Percentiles rank a stretch among this genome's conserved stretches.
Conservation (phyloP, 2,329 filamentous ascomycete genomes). For the Myriosclerotinia duriaeana region DNA sequence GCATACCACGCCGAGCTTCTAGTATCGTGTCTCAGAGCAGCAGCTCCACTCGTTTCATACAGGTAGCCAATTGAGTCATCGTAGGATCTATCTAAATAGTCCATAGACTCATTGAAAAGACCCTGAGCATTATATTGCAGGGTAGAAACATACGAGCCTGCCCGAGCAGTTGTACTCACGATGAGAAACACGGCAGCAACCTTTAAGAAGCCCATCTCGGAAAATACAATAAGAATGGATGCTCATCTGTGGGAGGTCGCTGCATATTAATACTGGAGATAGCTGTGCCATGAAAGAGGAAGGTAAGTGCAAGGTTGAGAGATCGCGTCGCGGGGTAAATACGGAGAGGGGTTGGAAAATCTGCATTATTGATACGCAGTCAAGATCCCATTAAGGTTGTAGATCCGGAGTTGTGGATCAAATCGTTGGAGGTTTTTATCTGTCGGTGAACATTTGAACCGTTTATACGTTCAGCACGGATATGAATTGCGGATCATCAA, state of each 20-base stretch:
- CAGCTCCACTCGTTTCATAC: slow-evolving; percentile 48
- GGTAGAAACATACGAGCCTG: slow-evolving; percentile 27
- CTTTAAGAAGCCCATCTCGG: not conserved
- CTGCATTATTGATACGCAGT: slow-evolving; percentile 1
- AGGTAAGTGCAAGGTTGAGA: not conserved
- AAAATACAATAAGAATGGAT: not conserved
- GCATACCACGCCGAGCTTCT: slow-evolving; percentile 60
- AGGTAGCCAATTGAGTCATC: slow-evolving; percentile 54
- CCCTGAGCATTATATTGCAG: slow-evolving; percentile 40
- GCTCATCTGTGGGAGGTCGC: too few relatives aligned
- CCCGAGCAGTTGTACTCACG: slow-evolving; percentile 1
- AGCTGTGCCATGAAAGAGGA: not conserved
- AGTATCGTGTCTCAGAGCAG: slow-evolving; percentile 49
- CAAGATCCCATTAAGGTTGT: not conserved
- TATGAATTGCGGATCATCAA: not conserved
- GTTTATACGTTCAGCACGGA: not conserved
- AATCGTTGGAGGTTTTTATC: not conserved
- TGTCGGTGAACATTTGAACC: slow-evolving; percentile 7
- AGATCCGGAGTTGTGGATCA: slow-evolving; percentile 13
- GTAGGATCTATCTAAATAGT: slow-evolving; percentile 56
- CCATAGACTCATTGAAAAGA: slow-evolving; percentile 53
- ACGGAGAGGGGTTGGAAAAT: not conserved
- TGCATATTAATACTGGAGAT: not conserved
- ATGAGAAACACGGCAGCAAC: slow-evolving; percentile 5
- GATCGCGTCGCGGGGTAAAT: not conserved